Base-by-base conservation (phyloP, 257 asterid species). In the Przewalskia tangutica region DNA sequence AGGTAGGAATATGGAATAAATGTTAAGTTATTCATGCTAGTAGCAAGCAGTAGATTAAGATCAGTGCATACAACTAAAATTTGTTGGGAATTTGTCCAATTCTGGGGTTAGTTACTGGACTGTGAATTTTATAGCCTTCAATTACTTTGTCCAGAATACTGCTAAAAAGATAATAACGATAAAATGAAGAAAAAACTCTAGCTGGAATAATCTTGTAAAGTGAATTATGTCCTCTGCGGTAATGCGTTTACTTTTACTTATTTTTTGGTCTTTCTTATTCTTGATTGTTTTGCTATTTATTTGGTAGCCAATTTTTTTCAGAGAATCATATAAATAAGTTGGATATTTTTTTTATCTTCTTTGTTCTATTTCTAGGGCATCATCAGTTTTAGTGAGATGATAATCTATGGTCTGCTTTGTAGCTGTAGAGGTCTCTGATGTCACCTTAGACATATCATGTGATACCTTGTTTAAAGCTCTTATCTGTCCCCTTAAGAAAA, bases 1-100 rank as follows among this genome's bases (percentile, higher is more conserved):
- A 92, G 99, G 99, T 93, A 89, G 82, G 64, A 38, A 13, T 79
- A 38, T n/a, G 36, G 44, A 48, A 34, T 12, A 48, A 73, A 73
- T 60, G 60, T 73, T 48, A 73, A 71, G 11, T 46, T 44, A 11
- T 48, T 73, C 60, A 73, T 20, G 79, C 59, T 20, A 73, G 40
- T 46, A 11, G 60, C 79, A 48, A 11, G 3, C 60, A 73, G 79
- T 73, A 18, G 40, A 46, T 0, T 71, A 68, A 12, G 38, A 42
- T 10, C 55, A 73, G 79, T 48, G 12, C 79, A 20, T 73, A 46
- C 2, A 20, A 4, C 79, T 48, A 48, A 73, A 70, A 20, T 3
- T 73, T 12, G 79, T 48, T 71, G 7, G 59, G 20, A 71, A 71
- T 46, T 73, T 73, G 44, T 20, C 59, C 42, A 20, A 20, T 73